Evolutionary conservation across 345 rosid species (phyloP).

Genomic region (Citrus maxima): DNA sequence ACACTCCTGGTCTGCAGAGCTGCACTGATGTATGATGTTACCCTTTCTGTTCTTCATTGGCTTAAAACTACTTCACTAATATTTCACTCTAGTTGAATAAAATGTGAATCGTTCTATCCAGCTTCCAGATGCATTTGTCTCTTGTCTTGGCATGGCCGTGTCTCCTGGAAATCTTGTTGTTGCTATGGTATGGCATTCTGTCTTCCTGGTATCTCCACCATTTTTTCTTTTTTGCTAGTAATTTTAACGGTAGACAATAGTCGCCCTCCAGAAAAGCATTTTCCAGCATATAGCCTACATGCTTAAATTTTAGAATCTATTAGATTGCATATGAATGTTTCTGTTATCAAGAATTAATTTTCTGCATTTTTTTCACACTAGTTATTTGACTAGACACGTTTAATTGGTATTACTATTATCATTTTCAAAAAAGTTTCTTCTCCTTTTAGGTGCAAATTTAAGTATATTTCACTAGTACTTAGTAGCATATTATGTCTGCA

Average conservation of each 20-base stretch:
- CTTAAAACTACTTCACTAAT: neutral
- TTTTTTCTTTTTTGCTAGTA: conserved; percentile 14
- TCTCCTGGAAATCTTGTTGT: conserved; percentile 81
- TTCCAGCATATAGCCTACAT: neutral
- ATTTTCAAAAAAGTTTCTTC: neutral
- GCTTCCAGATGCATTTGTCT: conserved; percentile 72
- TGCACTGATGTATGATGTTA: conserved; percentile 55
- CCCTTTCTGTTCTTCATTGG: conserved; percentile 3
- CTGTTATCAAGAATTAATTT: neutral
- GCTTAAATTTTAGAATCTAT: neutral
- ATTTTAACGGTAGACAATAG: neutral
- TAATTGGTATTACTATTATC: neutral
- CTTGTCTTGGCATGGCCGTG: conserved; percentile 77
- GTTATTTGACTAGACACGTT: neutral
- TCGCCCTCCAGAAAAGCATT: neutral
- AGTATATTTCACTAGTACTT: neutral
- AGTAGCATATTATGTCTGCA: neutral
- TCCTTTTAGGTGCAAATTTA: neutral
- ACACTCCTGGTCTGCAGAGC: conserved; percentile 53
- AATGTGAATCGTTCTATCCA: conserved; percentile 33
- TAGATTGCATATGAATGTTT: neutral
- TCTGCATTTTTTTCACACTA: neutral
- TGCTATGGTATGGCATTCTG: conserved; percentile 62
- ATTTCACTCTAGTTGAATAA: conserved; percentile 15
- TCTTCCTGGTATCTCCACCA: neutral